Evolutionary conservation across 1,284 basidiomycete genomes (phyloP), one percentile per base, ranked within the genome.

Genomic region (Pterula multifida): DNA sequence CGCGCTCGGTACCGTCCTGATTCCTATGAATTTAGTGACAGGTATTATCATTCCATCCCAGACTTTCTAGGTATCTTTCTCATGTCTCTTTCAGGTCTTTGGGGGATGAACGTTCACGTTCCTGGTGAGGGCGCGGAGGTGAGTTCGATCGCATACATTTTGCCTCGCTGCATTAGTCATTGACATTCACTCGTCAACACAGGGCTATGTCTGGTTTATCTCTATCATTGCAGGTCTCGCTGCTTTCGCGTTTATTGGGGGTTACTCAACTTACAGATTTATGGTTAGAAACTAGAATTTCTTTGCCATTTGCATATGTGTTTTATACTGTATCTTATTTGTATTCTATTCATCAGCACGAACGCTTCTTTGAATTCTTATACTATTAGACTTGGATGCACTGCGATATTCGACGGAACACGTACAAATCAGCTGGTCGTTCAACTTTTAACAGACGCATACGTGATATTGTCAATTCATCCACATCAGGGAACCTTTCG

Each of bases 11-110:
- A 98, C 96, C 0, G 84, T 99, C 2, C 82, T 99, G 55, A 87
- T 98, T 60, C 91, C 92, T 15, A 95, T 96, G 92, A 96, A 96
- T 65, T 68, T 97, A 63, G 80, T 96, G 45, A 96, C 93, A 12
- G 92, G 90, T 68, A 32, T 48, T 64, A 77, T 56, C 62, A 47
- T 32, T 4, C 50, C 36, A 23, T 26, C 26, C 48, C 42, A 48
- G 39, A 49, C 21, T 21, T 36, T 36, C 36, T 9, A 15, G 46
- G 24, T 17, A 15, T 32, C 17, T 25, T 36, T 35, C n/a, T 61
- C n/a, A 42, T 19, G 39, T 11, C 21, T 17, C 39, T 48, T 42
- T 3, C 51, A 79, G 79, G 84, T 69, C 63, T 89, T 13, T 89
- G 85, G 89, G 89, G 89, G 2, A 91, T 91, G 88, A 92, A 93